phyloP scores from a whole-genome alignment of 108 stramenopile genomes.

The Bacterosira constricta region DNA sequence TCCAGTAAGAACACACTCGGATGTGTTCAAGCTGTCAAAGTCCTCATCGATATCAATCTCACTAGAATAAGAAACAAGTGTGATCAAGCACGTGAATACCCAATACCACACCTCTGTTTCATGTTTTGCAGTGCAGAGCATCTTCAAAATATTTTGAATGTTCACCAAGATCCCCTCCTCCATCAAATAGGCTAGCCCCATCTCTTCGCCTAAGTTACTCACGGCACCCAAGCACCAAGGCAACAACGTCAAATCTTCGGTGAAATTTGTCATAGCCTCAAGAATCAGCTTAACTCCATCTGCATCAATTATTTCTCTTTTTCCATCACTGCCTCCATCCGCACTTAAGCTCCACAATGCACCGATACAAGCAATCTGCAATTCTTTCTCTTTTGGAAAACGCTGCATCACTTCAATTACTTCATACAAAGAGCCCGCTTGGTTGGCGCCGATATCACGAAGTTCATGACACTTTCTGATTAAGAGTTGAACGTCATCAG shows the following conservation, averaged over 20 bases:
- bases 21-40: neutral
- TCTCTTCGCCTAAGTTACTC: slow-evolving; percentile 17
- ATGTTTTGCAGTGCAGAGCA: too few relatives aligned
- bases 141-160: neutral
- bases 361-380: slow-evolving; percentile 11
- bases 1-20: too few relatives aligned
- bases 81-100: slow-evolving; percentile 16
- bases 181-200: slow-evolving; percentile 3
- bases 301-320: slow-evolving; percentile 20
- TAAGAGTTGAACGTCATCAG: neutral
- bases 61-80: neutral
- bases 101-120: slow-evolving; percentile 6
- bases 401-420: slow-evolving; percentile 15
- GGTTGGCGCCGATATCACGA: slow-evolving; percentile 1
- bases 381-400: neutral
- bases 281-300: slow-evolving; percentile 1
- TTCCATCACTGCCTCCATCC: slow-evolving; percentile 18
- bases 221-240: slow-evolving; percentile 18
- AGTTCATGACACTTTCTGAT: slow-evolving; percentile 20
- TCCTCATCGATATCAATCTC: slow-evolving; percentile 15
- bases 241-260: slow-evolving; percentile 2
- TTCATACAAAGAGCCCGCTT: slow-evolving; percentile 14
- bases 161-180: neutral
- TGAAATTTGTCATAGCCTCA: neutral
- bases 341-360: slow-evolving; percentile 14